Conservation (phyloP, 257 asterid genomes). For the Misopates orontium region DNA sequence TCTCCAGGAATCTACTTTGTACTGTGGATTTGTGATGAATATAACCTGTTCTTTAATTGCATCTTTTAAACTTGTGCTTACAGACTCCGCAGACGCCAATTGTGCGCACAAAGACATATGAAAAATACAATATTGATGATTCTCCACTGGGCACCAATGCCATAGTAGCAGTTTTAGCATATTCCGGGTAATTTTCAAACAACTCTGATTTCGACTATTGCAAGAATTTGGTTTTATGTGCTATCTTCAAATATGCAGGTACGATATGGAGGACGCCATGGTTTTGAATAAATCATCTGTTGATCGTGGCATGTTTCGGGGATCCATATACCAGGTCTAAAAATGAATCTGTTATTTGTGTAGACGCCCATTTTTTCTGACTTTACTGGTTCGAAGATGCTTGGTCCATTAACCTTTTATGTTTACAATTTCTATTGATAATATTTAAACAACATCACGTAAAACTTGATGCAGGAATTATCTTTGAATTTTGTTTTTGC, state of each 20-base stretch:
- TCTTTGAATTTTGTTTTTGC: too few species aligned
- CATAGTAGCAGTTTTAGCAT: slow-evolving; percentile 94
- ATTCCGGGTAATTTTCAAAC: slow-evolving; percentile 75
- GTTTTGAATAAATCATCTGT: slow-evolving; percentile 92
- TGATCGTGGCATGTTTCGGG: slow-evolving; percentile 96
- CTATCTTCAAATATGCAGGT: slow-evolving; percentile 48
- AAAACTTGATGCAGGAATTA: not conserved
- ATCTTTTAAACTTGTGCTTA: slow-evolving; percentile 21
- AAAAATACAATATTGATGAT: slow-evolving; percentile 81
- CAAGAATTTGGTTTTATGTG: slow-evolving; percentile 27
- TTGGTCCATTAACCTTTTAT: too few species aligned
- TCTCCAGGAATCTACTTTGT: not conserved
- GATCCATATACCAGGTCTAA: slow-evolving; percentile 86
- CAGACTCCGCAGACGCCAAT: slow-evolving; percentile 99
- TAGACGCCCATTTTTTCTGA: slow-evolving; percentile 10
- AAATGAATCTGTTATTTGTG: slow-evolving; percentile 16
- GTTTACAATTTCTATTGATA: too few species aligned
- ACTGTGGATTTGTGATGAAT: slow-evolving; percentile 5
- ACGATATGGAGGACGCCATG: slow-evolving; percentile 99
- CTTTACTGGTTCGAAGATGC: too few species aligned
- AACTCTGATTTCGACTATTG: slow-evolving; percentile 4
- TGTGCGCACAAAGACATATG: slow-evolving; percentile 90
- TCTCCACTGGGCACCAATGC: slow-evolving; percentile 93
- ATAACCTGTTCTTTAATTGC: slow-evolving; percentile 16
- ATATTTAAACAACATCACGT: not conserved